Evolutionary conservation across 306 rosid genomes (phyloP).

Genomic region (barrel medic (Medicago truncatula)): DNA sequence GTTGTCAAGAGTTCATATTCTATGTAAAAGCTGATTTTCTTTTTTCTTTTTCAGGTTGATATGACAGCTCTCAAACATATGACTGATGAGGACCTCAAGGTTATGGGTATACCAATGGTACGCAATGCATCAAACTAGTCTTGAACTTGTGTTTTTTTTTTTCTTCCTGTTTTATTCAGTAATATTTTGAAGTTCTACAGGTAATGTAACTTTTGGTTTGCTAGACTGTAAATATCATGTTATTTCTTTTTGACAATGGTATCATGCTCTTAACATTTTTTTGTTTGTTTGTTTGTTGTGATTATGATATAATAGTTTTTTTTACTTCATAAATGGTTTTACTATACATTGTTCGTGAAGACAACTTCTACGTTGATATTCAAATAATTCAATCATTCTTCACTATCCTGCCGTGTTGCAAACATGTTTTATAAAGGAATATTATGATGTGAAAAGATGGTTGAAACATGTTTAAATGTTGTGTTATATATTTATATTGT

Average conservation of each 20-base stretch:
- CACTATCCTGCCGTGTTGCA: not conserved
- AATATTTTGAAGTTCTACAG: constrained; percentile 8
- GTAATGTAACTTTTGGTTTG: constrained; percentile 6
- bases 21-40: constrained; percentile 7
- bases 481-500: not conserved
- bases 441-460: not conserved
- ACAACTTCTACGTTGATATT: not conserved
- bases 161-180: constrained; percentile 2
- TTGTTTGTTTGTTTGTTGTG: not conserved
- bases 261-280: not conserved
- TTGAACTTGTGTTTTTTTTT: constrained; percentile 3
- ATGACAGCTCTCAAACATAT: constrained; percentile 96
- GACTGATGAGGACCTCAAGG: constrained; percentile 99
- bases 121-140: constrained; percentile 33
- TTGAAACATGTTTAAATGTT: not conserved
- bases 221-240: not conserved
- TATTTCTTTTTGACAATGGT: not conserved
- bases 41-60: constrained; percentile 75
- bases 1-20: constrained; percentile 16
- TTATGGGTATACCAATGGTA: constrained; percentile 98
- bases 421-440: not conserved
- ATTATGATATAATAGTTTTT: not conserved
- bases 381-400: not conserved
- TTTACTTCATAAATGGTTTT: not conserved
- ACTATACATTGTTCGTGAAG: not conserved